A percentile compares a stretch with the other conserved stretches of the same genome.
phyloP scores from a whole-genome alignment of 352 stramenopile species.

The Elongisporangium prolatum region DNA sequence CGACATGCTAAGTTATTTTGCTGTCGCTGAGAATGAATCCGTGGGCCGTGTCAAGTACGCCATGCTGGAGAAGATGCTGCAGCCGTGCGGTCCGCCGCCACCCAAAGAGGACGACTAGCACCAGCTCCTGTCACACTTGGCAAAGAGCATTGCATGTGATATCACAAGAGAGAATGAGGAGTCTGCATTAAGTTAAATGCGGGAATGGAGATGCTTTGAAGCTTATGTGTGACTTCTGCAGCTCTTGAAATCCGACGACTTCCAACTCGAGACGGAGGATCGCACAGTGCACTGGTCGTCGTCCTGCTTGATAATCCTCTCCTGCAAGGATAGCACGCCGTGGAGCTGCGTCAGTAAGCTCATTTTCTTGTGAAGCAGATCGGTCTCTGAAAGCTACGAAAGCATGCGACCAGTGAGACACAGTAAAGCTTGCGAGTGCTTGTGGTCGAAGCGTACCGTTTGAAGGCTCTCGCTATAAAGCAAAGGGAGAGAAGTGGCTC shows the following conservation, averaged over 20 bases:
- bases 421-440: too few relatives aligned
- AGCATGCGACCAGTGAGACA: conserved; percentile 7
- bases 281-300: conserved; percentile 63
- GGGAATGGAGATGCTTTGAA: conserved; percentile 2
- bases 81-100: conserved; percentile 69
- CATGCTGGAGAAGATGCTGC: conserved; percentile 78
- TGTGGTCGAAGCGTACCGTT: too few relatives aligned
- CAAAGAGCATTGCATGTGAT: too few relatives aligned
- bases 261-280: conserved; percentile 74
- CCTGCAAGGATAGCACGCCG: conserved; percentile 43
- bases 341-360: conserved; percentile 51
- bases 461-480: conserved; percentile 25
- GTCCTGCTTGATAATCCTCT: conserved; percentile 28
- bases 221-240: conserved; percentile 3
- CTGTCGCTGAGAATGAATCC: conserved; percentile 96
- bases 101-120: conserved; percentile 73
- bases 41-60: conserved; percentile 86
- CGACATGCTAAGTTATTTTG: conserved; percentile 98
- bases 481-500: conserved; percentile 7
- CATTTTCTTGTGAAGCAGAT: conserved; percentile 50
- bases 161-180: not conserved
- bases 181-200: not conserved
- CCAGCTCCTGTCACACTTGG: not conserved
- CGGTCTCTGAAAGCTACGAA: conserved; percentile 39
- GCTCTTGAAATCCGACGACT: conserved; percentile 25